Evolutionary conservation across 495 filamentous ascomycete genomes (phyloP).

Genomic region (Talaromyces trachyspermus): DNA sequence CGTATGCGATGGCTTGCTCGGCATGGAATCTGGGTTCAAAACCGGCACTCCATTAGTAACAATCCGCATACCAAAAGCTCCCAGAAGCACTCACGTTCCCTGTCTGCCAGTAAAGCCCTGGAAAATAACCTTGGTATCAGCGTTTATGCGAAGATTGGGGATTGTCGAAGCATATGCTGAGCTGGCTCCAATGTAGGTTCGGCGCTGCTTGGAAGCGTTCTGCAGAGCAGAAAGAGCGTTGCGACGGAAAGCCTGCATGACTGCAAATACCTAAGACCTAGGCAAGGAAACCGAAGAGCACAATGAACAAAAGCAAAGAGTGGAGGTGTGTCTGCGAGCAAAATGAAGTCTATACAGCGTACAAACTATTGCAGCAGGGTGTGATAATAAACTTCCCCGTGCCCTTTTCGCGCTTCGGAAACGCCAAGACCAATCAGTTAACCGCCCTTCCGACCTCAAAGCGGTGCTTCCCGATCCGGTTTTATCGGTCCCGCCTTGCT

Average conservation of each 20-base stretch:
- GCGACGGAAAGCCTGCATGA: constrained; percentile 50
- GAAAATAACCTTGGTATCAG: constrained; percentile 87
- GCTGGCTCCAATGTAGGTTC: constrained; percentile 60
- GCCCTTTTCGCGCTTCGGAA: constrained; percentile 6
- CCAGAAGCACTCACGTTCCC: constrained; percentile 77
- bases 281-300: constrained; percentile 12
- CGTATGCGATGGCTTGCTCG: constrained; percentile 94
- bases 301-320: constrained; percentile 5
- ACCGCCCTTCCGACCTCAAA: constrained; percentile 4
- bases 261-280: constrained; percentile 20
- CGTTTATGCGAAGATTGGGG: constrained; percentile 86
- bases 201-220: constrained; percentile 46
- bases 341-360: background rate
- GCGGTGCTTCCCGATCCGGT: constrained; percentile 3
- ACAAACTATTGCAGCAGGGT: background rate
- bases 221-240: constrained; percentile 42
- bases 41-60: constrained; percentile 35
- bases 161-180: constrained; percentile 74
- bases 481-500: constrained; percentile 3
- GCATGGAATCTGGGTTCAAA: constrained; percentile 74
- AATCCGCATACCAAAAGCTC: constrained; percentile 7
- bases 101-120: constrained; percentile 98
- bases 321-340: background rate
- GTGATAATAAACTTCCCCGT: too few relatives aligned
- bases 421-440: constrained; percentile 1